These are phyloP conservation scores for Raphanus hybrid DNA, from an alignment of 441 rosid genomes.

Conservation along the genomic window DNA sequence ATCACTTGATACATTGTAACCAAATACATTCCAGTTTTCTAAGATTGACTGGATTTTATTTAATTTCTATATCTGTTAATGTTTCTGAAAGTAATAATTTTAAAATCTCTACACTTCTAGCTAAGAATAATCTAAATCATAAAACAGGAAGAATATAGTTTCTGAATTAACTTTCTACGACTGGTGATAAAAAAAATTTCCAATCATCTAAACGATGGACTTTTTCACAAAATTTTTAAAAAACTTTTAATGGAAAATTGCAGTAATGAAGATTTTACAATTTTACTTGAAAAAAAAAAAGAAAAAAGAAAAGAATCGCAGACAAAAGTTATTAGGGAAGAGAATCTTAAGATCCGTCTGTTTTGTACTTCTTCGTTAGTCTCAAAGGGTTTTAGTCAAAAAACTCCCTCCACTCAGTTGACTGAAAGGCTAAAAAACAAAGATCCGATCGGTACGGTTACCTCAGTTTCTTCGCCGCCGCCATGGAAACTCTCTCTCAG, in stretches of 20 bases:
- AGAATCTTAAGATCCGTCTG: slow-evolving; percentile 6
- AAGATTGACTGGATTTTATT: not conserved
- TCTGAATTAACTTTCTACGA: not conserved
- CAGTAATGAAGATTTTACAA: not conserved
- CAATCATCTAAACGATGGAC: not conserved
- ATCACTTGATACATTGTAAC: too few species aligned
- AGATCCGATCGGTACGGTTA: slow-evolving; percentile 36
- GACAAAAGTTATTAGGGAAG: not conserved
- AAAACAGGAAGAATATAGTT: not conserved
- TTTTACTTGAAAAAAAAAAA: not conserved
- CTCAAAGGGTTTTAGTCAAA: not conserved
- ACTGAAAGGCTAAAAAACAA: slow-evolving; percentile 4
- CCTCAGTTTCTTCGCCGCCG: slow-evolving; percentile 17
- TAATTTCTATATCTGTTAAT: not conserved
- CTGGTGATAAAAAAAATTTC: not conserved
- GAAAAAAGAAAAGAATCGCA: not conserved
- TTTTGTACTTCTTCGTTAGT: slow-evolving; percentile 23
- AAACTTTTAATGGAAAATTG: not conserved
- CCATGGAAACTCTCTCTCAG: slow-evolving; percentile 56
- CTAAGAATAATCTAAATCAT: not conserved
- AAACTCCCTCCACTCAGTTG: slow-evolving; percentile 35
- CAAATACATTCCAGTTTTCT: not conserved
- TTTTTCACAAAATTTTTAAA: not conserved
- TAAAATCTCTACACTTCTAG: not conserved
- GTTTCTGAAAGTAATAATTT: not conserved